Conservation (phyloP, 495 filamentous ascomycete genomes). For the Penicillium canariense region DNA sequence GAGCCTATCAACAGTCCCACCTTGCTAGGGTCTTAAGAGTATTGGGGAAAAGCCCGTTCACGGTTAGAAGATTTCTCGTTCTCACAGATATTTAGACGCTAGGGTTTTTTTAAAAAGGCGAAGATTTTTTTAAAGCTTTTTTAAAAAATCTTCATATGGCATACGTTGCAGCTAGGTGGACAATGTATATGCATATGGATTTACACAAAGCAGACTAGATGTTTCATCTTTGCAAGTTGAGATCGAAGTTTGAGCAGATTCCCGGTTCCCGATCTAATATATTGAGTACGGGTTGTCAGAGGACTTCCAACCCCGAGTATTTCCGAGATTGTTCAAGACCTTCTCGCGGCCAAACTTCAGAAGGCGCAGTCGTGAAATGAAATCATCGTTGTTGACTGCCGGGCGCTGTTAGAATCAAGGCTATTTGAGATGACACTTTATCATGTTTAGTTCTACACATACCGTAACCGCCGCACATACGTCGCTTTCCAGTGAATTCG, state of each 20-base stretch:
- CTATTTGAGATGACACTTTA: conserved; percentile 1
- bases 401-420: conserved; percentile 5
- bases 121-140: no score
- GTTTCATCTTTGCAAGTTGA: not conserved
- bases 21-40: not conserved
- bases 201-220: not conserved
- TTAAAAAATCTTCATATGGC: no score
- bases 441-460: conserved; percentile 33
- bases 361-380: conserved; percentile 71
- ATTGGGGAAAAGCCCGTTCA: no score
- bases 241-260: not conserved
- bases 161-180: no score
- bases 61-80: no score
- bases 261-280: not conserved
- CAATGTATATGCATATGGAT: not conserved
- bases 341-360: conserved; percentile 60
- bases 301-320: not conserved
- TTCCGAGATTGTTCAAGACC: conserved; percentile 46
- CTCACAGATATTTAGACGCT: no score
- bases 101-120: no score
- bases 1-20: conserved; percentile 27
- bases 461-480: conserved; percentile 90
- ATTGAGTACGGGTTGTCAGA: conserved; percentile 7
- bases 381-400: conserved; percentile 83
- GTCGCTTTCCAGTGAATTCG: conserved; percentile 75